Base-by-base conservation (phyloP, 768 basidiomycete species). In the Lactarius sanguifluus region DNA sequence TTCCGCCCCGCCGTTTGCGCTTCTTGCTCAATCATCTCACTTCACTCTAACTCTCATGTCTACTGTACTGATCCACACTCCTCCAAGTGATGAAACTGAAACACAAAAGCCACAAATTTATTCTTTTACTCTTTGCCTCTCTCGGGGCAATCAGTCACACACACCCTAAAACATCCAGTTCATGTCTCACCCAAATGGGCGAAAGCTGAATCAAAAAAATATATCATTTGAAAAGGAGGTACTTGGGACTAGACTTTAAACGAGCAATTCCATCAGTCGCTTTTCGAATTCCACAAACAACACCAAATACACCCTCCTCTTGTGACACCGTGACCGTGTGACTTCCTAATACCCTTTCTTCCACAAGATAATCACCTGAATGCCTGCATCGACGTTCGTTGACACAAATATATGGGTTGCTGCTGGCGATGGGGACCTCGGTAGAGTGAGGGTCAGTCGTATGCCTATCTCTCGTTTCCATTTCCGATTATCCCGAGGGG, bases 371-470 rank as follows among this genome's bases (percentile, higher is more conserved):
- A 13, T 18, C 13, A 20, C 25, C 43, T 23, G 45, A 61, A 76
- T 75, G 79, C 77, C 78, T 23, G 73, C 75, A 36, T 73, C 76
- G 18, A 75, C 72, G 25, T 62, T 58, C 20, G 69, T 58, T 56
- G 68, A 74, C 66, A 85, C 84, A 74, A 96, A 96, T 77, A 89
- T 97, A 55, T 97, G 95, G 95, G 85, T 97, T 41, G 95, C 95
- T 55, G 92, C 95, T 0, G 90, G 86, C 56, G 95, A 97, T 73
- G 95, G 95, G 52, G 91, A 97, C 78, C 76, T 96, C 40, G 77
- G 77, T n/a, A 81, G 90, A 58, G 86, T 97, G 45, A 81, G 79
- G 77, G 94, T 93, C 64, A 73, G 36, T 30, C 12, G 43, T 52
- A 28, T 36, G 30, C 38, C 61, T 64, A 10, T 4, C 60, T 36